Evolutionary conservation across 129 eudicot species (phyloP), one percentile per base, ranked within the genome.

Genomic region (Chrysanthemum lavandulifolium): DNA sequence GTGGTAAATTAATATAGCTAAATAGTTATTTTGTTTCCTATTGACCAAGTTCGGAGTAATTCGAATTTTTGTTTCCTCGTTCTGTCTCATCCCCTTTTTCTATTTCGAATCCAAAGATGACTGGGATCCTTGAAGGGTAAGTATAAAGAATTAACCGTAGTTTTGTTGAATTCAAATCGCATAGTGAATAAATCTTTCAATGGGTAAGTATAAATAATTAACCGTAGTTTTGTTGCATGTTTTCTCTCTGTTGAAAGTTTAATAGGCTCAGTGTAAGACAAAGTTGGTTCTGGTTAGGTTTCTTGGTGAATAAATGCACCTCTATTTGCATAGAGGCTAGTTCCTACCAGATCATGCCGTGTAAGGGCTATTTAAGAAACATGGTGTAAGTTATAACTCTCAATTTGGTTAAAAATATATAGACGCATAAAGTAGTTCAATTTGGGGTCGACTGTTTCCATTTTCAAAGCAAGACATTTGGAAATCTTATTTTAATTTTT

Each of bases 21-120:
- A n/a, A 70, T 7, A 11, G 49, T 14, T 9, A 69, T 54, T 29
- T 54, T 69, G 40, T 16, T 54, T 23, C 19, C 12, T 55, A 55
- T 70, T 9, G 23, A 53, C 49, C 74, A 69, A 69, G 62, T 15
- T 33, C 36, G 5, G 57, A 69, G 64, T 57, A 31, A 69, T 31
- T 29, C n/a, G 52, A 70, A 15, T 12, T 18, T 23, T 36, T 5
- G 43, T 36, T 36, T 36, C 43, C 7, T 36, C 43, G 7, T 36
- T 36, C 43, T 36, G 8, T 36, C 7, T 60, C 13, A 70, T 52
- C 13, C 63, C 74, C 64, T 0, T 54, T 70, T 70, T 70, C 33
- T 50, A 55, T 13, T 54, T 40, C 7, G 43, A 36, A 36, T 36
- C 43, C 43, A 36, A 36, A 36, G 43, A 36, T 36, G 43, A 36